Percentiles rank a stretch among this genome's conserved stretches.
Evolutionary conservation across 306 rosid species (phyloP).

Genomic region (Cajanus cajan): DNA sequence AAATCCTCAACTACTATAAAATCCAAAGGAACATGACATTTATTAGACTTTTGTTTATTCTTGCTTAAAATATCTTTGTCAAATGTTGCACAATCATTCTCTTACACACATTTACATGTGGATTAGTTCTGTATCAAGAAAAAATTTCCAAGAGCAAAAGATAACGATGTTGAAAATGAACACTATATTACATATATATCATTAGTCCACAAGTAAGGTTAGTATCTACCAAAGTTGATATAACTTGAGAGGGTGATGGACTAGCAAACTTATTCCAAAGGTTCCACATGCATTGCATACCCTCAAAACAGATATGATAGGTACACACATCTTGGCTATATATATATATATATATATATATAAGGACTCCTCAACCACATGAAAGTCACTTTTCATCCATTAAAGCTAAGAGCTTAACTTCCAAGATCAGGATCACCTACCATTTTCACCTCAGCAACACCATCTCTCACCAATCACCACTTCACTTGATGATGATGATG

Average conservation of each 20-base stretch:
- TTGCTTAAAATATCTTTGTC: neutral
- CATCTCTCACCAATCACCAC: neutral
- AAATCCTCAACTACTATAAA: neutral
- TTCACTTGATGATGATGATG: neutral
- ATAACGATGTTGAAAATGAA: neutral
- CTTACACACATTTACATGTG: neutral
- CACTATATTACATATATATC: neutral
- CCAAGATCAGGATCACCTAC: conserved; percentile 44
- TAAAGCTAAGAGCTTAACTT: conserved; percentile 39
- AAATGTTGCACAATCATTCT: neutral
- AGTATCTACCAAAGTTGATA: neutral
- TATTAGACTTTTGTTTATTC: neutral
- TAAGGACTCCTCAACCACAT: conserved; percentile 30
- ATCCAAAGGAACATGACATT: neutral
- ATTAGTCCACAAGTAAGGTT: neutral
- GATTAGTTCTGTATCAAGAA: neutral
- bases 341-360: too few relatives aligned
- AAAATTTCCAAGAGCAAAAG: neutral
- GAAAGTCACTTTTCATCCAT: conserved; percentile 50
- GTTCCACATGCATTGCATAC: neutral
- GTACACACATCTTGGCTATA: neutral
- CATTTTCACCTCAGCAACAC: neutral
- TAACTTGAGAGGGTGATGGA: conserved; percentile 16
- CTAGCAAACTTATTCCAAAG: conserved; percentile 21
- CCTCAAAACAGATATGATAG: neutral